Percentiles rank a stretch among this genome's conserved stretches.
Conservation (phyloP, 306 rosid species). For the Acacia acuminata region DNA sequence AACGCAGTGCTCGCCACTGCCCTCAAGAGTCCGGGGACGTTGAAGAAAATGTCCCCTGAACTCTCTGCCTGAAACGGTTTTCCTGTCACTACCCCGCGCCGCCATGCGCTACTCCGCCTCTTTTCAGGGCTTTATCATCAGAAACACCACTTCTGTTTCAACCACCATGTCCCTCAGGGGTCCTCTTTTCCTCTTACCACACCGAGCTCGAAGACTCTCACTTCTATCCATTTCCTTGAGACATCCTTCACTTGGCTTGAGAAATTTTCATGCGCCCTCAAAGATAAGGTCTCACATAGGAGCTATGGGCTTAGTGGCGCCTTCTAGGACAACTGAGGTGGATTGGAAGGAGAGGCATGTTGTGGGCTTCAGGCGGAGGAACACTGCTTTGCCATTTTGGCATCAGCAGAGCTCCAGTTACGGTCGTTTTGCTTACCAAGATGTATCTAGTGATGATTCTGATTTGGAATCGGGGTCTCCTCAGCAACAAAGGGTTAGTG, state of each 20-base stretch:
- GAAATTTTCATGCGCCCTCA: constrained; percentile 24
- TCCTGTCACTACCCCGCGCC: constrained; percentile 13
- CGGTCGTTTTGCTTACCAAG: constrained; percentile 74
- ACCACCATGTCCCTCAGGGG: constrained; percentile 40
- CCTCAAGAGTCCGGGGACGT: background rate
- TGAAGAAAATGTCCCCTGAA: constrained; percentile 14
- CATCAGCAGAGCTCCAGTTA: constrained; percentile 53
- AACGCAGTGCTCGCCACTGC: constrained; percentile 21
- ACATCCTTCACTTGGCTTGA: constrained; percentile 9
- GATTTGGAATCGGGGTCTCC: constrained; percentile 55
- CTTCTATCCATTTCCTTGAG: constrained; percentile 24
- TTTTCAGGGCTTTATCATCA: constrained; percentile 45
- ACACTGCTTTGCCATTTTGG: constrained; percentile 46
- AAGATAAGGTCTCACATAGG: constrained; percentile 32
- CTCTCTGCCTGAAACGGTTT: background rate
- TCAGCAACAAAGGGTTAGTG: constrained; percentile 59
- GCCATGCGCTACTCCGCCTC: constrained; percentile 55
- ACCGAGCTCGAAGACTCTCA: constrained; percentile 23
- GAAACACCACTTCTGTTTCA: constrained; percentile 34
- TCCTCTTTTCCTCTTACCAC: constrained; percentile 5
- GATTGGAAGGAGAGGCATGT: constrained; percentile 33
- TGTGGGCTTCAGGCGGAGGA: constrained; percentile 31
- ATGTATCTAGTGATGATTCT: constrained; percentile 67
- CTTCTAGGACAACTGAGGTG: constrained; percentile 32
- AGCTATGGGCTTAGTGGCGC: constrained; percentile 27